phyloP scores from a whole-genome alignment of 768 basidiomycete genomes.

The Mrakia gelida region DNA sequence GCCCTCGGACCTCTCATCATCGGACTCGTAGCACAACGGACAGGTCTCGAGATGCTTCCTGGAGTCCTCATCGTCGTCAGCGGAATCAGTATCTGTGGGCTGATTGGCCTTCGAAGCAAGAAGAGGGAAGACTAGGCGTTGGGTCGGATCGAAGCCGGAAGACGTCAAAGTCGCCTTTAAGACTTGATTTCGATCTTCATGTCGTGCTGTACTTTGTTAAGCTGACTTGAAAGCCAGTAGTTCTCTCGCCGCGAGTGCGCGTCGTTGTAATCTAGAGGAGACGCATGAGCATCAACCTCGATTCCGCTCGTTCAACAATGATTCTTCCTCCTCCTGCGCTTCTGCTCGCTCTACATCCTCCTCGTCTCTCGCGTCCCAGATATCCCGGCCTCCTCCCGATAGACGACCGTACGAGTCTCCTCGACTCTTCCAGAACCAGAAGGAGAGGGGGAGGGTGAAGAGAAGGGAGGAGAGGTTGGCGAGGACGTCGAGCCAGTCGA shows the following conservation, averaged over 20 bases:
- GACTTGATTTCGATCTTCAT: too few relatives aligned
- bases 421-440: conserved; percentile 7
- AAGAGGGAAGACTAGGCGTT: conserved; percentile 16
- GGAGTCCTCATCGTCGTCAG: background rate
- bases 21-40: conserved; percentile 10
- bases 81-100: background rate
- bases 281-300: too few relatives aligned
- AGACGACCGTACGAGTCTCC: background rate
- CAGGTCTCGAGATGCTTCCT: conserved; percentile 1
- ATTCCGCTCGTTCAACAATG: background rate
- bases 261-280: too few relatives aligned
- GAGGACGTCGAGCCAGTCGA: background rate
- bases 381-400: background rate
- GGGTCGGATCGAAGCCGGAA: too few relatives aligned
- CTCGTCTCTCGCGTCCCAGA: background rate
- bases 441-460: background rate
- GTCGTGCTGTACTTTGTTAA: too few relatives aligned
- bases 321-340: background rate
- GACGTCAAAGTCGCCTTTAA: too few relatives aligned
- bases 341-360: background rate
- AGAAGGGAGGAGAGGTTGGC: background rate
- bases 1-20: conserved; percentile 14
- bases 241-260: too few relatives aligned
- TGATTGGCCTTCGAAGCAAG: background rate
- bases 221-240: too few relatives aligned